Percentiles rank a stretch among this genome's conserved stretches.
phyloP scores from a whole-genome alignment of 148 eudicot species.

The Simmondsia chinensis region DNA sequence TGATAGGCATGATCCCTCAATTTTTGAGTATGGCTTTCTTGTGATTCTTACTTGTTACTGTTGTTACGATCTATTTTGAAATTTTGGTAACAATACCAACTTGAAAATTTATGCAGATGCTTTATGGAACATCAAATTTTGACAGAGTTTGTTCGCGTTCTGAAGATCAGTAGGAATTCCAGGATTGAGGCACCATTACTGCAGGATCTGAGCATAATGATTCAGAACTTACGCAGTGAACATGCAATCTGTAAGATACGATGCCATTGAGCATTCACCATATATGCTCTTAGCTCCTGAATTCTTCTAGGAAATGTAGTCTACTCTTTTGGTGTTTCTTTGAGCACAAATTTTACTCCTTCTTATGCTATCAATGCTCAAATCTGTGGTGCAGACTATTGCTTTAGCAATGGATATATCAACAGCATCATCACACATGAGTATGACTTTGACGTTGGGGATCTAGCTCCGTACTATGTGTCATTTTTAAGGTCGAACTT shows the following conservation, averaged over 20 bases:
- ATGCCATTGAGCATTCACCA: too few species aligned
- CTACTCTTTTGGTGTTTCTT: background rate
- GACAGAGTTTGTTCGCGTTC: conserved; percentile 38
- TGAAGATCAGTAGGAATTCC: conserved; percentile 30
- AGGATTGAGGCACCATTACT: conserved; percentile 42
- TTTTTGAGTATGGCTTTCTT: conserved; percentile 29
- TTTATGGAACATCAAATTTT: conserved; percentile 40
- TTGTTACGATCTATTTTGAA: background rate
- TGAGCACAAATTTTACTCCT: background rate
- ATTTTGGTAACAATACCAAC: background rate
- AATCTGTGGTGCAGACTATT: conserved; percentile 42
- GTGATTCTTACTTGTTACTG: background rate
- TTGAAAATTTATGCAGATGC: conserved; percentile 15
- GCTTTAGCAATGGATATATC: conserved; percentile 43
- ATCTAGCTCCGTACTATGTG: conserved; percentile 39
- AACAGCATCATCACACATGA: conserved; percentile 42
- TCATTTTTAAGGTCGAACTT: conserved; percentile 39
- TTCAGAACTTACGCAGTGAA: conserved; percentile 45
- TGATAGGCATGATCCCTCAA: conserved; percentile 35
- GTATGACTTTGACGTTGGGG: conserved; percentile 36
- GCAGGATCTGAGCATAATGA: conserved; percentile 50
- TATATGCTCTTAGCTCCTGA: background rate
- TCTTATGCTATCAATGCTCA: too few species aligned
- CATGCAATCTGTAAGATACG: conserved; percentile 40
- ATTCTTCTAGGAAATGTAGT: background rate